Conservation (phyloP, 2,329 filamentous ascomycete species). For the Cordyceps cateniannulata region DNA sequence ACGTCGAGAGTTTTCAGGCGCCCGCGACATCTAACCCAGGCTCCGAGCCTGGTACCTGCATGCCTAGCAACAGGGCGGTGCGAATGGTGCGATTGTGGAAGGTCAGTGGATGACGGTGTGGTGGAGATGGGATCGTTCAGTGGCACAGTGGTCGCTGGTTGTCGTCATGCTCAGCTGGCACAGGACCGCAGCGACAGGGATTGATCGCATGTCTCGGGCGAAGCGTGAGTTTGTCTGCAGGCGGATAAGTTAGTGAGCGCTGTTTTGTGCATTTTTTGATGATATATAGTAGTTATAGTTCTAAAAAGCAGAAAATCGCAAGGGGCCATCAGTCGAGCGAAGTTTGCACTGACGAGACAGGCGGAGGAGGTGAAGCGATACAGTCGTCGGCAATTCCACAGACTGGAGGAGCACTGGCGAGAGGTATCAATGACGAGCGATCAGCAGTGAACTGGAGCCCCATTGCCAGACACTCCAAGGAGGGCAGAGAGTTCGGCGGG, state of each 20-base stretch:
- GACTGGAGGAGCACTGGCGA: background rate
- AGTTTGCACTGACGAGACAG: too few species aligned
- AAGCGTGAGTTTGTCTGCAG: background rate
- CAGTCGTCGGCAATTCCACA: too few species aligned
- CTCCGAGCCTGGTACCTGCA: too few species aligned
- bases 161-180: slow-evolving; percentile 8
- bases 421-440: background rate
- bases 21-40: too few species aligned
- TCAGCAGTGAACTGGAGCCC: background rate
- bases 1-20: too few species aligned
- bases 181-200: background rate
- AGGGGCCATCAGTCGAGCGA: too few species aligned
- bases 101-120: background rate
- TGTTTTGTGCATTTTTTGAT: background rate
- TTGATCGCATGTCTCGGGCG: background rate
- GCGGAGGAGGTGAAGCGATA: background rate
- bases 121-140: background rate
- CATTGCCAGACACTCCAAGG: background rate
- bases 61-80: too few species aligned
- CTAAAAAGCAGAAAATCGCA: too few species aligned
- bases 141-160: background rate
- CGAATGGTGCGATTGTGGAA: too few species aligned
- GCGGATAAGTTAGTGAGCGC: background rate
- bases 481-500: background rate
- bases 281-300: too few species aligned